Evolutionary conservation across 2,329 filamentous ascomycete genomes (phyloP), one percentile per base, ranked within the genome.

Genomic region (Beauveria sp.): DNA sequence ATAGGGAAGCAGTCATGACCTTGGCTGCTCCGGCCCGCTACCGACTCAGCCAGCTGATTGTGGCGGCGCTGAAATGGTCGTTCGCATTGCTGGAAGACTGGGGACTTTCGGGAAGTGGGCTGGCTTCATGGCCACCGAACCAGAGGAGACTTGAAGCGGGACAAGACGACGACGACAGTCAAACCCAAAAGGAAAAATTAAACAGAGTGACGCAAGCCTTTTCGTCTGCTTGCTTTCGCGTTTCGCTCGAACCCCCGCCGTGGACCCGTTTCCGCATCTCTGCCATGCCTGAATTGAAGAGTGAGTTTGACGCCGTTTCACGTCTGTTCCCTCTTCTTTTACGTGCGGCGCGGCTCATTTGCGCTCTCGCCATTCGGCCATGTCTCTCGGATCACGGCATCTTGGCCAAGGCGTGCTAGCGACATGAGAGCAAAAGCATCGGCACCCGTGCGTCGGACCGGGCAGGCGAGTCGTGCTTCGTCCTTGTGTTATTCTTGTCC

Each of bases 341-440:
- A 46, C 7, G 24, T 51, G 5, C 20, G 30, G 9, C 28, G 45
- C 22, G 7, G 20, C 30, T 40, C n/a, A 6, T 60, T 12, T 24
- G 30, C 26, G 18, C 10, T 24, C 56, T 24, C 56, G 22, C 40
- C 20, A 38, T 38, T 38, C 12, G 26, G 34, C 34, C 12, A 24
- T 30, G 4, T 12, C 38, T 43, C 47, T 60, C 58, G 58, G 58
- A 60, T 53, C 50, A 60, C 58, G 58, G 58, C 58, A 60, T 53
- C 58, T 54, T 60, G 58, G 58, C 58, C 50, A 53, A 60, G 58
- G 47, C 24, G 14, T 53, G 50, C 58, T 60, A 60, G 58, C 20
- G 26, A 52, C 26, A 40, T 42, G 38, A 46, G 50, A 26, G 58
- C 26, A 47, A 42, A 42, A 49, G 58, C 46, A 47, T 53, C 58